phyloP scores from a whole-genome alignment of 345 rosid species.

The Eucalyptus rudis region DNA sequence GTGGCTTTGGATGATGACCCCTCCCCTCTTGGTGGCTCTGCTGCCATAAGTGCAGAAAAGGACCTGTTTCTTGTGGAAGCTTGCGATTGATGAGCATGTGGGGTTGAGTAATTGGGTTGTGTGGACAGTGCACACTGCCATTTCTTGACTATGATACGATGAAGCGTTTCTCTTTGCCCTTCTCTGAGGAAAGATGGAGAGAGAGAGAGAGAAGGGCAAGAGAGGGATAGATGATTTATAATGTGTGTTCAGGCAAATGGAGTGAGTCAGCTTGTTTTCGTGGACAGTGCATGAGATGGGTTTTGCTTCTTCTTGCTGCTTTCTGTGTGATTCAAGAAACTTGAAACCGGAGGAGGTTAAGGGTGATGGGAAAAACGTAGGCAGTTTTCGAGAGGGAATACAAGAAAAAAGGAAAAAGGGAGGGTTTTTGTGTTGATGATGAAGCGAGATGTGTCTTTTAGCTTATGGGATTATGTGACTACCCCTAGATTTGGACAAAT shows the following conservation, averaged over 20 bases:
- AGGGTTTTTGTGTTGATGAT: background rate
- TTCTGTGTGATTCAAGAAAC: background rate
- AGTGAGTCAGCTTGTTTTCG: background rate
- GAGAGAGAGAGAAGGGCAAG: constrained; percentile 9
- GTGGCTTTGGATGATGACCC: background rate
- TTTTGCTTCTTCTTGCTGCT: background rate
- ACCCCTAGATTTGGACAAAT: background rate
- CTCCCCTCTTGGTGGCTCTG: background rate
- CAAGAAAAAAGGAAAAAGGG: background rate
- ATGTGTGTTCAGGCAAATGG: background rate
- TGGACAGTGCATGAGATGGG: background rate
- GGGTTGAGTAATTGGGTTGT: constrained; percentile 1
- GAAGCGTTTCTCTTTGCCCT: background rate
- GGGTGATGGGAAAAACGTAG: constrained; percentile 3
- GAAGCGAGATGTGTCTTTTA: background rate
- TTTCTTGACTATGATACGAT: background rate
- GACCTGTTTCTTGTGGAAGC: background rate
- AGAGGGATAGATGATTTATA: constrained; percentile 6
- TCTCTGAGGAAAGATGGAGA: background rate
- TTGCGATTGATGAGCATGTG: background rate
- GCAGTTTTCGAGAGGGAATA: background rate
- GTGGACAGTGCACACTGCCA: constrained; percentile 1
- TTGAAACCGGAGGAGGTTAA: background rate
- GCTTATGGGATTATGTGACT: background rate
- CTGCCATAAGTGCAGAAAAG: background rate